Evolutionary conservation across 208 protist species (phyloP).

Genomic region (Polymyxa betae): DNA sequence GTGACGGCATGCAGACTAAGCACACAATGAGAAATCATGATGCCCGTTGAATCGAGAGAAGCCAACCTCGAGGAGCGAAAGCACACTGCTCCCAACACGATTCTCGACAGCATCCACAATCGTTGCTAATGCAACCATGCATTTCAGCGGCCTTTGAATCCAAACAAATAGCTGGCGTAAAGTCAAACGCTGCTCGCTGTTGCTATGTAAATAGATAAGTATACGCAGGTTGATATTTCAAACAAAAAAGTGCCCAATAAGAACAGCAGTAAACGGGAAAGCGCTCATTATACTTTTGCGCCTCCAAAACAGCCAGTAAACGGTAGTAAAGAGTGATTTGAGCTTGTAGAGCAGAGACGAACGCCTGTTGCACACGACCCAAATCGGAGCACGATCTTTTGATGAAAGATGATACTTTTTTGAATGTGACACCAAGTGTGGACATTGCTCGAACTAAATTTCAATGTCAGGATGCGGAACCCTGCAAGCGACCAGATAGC

Average conservation of each 20-base stretch:
- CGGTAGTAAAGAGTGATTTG: slow-evolving; percentile 1
- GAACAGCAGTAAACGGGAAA: not conserved
- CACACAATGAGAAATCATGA: not conserved
- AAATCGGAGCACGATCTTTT: not conserved
- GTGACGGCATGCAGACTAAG: not conserved
- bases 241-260: not conserved
- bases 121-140: not conserved
- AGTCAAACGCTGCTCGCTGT: not conserved
- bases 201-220: not conserved
- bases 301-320: slow-evolving; percentile 23
- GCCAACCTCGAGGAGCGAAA: not conserved
- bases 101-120: not conserved
- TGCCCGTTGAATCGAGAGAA: not conserved
- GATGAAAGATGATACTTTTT: not conserved
- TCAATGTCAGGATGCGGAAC: not conserved
- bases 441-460: slow-evolving; percentile 7
- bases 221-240: not conserved
- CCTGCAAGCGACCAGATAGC: not conserved
- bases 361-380: slow-evolving; percentile 5
- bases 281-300: slow-evolving; percentile 2
- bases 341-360: not conserved
- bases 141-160: slow-evolving; percentile 25
- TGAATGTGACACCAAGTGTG: not conserved
- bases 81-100: not conserved
- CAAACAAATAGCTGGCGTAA: slow-evolving; percentile 13